Base-by-base conservation (phyloP, 2,329 filamentous ascomycete species). In the Beauveria asiatica region DNA sequence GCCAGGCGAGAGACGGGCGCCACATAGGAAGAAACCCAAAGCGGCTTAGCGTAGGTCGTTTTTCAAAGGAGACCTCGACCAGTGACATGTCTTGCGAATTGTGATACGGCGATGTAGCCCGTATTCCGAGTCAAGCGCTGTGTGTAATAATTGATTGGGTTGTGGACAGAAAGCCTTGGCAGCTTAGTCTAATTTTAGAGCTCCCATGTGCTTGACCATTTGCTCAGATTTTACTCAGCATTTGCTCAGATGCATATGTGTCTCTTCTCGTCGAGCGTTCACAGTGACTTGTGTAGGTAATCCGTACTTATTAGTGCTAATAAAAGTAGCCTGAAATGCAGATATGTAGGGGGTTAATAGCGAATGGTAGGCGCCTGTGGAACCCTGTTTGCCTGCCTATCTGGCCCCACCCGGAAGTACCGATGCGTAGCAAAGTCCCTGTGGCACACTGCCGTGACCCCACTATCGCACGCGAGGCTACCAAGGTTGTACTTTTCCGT, bases 391-490 rank as follows among this genome's bases (percentile, higher is more conserved):
- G 33, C 30, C 10, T 51, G 21, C 4, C 25, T 21, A n/a, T 13
- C 11, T 37, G 11, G 33, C 33, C 13, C 33, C 33, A 37, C 33
- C 33, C 2, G 13, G 33, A 37, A 37, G 33, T 37, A 37, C 33
- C 33, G 11, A 37, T 37, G 5, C 33, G 49, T 30, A 23, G 21
- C 39, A 13, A 57, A 23, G 42, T 58, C 50, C 56, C 55, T 46
- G 27, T 51, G 23, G 45, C 46, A 50, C 46, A n/a, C 33, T 42
- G 33, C 21, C n/a, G 37, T 50, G 56, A 44, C 46, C 46, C 55
- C 46, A 37, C 56, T 51, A 58, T 16, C 33, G 33, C 33, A 51
- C 46, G 46, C 46, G 51, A 51, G 56, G 44, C 55, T 48, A 30
- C 33, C 9, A 17, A 9, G 5, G 19, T 19, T 55, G n/a, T 27